Conservation (phyloP, 2,329 filamentous ascomycete genomes). For the Diatrype stigma region DNA sequence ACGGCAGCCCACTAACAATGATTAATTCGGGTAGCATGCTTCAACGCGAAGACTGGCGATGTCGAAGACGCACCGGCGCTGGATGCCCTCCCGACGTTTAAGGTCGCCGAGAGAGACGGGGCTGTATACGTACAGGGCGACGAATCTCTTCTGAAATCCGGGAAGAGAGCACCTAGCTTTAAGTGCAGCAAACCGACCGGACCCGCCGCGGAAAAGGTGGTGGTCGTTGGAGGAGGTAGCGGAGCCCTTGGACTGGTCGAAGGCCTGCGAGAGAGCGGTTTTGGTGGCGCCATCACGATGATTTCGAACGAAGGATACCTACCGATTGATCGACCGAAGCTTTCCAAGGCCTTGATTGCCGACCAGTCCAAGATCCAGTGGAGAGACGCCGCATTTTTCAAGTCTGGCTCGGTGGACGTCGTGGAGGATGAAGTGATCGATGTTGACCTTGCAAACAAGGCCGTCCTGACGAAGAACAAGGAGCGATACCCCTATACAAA, state of each 20-base stretch:
- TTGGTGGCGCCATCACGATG: slow-evolving; percentile 73
- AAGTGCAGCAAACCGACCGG: slow-evolving; percentile 56
- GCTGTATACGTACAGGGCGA: slow-evolving; percentile 81
- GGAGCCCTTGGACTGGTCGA: slow-evolving; percentile 80
- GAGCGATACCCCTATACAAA: slow-evolving; percentile 76
- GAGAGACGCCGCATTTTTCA: slow-evolving; percentile 75
- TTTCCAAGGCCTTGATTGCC: slow-evolving; percentile 87
- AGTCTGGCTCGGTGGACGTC: slow-evolving; percentile 53
- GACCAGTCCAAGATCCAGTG: slow-evolving; percentile 75
- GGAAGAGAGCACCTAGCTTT: slow-evolving; percentile 68
- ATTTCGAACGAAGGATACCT: slow-evolving; percentile 80
- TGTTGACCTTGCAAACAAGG: slow-evolving; percentile 72
- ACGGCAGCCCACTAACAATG: slow-evolving; percentile 10
- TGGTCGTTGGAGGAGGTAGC: slow-evolving; percentile 86
- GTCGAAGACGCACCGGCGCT: slow-evolving; percentile 92
- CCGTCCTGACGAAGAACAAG: slow-evolving; percentile 70
- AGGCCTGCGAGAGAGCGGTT: slow-evolving; percentile 77
- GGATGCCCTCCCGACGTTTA: slow-evolving; percentile 79
- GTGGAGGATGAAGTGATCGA: slow-evolving; percentile 62
- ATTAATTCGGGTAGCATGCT: slow-evolving; percentile 64
- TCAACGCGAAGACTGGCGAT: slow-evolving; percentile 83
- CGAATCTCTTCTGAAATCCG: slow-evolving; percentile 71
- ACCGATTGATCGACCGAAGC: slow-evolving; percentile 89
- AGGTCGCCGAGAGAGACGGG: slow-evolving; percentile 74
- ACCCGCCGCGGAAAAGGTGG: slow-evolving; percentile 58